Conservation (phyloP, 768 basidiomycete genomes). For the Rossbeevera mucosa region DNA sequence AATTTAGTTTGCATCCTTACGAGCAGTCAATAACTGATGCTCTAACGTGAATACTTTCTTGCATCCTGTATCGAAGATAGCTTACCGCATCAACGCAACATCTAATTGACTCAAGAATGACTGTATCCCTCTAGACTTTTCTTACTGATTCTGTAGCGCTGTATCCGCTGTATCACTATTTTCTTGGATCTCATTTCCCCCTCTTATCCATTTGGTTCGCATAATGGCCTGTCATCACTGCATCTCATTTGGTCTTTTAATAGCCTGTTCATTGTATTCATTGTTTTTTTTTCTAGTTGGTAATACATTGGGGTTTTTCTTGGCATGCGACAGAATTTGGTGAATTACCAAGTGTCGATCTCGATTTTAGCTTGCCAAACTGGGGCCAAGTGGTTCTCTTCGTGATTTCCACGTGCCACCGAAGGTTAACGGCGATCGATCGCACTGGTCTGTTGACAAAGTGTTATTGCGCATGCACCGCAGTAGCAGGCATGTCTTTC, state of each 20-base stretch:
- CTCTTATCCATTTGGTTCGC: neutral
- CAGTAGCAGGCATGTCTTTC: neutral
- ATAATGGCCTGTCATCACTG: neutral
- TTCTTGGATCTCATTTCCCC: neutral
- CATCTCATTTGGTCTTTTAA: conserved; percentile 2
- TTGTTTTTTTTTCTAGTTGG: neutral
- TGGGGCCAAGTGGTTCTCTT: neutral
- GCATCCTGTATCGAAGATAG: conserved; percentile 3
- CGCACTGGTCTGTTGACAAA: neutral
- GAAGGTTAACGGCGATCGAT: neutral
- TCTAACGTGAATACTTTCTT: conserved; percentile 10
- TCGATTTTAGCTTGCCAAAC: neutral
- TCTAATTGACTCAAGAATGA: conserved; percentile 14
- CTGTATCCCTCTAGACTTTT: conserved; percentile 13
- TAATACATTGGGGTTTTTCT: conserved; percentile 6
- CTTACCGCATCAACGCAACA: conserved; percentile 17
- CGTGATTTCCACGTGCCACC: conserved; percentile 9
- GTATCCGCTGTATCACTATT: neutral
- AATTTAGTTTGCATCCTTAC: conserved; percentile 5
- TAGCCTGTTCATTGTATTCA: conserved; percentile 1
- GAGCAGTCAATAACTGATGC: conserved; percentile 8
- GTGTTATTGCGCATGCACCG: neutral
- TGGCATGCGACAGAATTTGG: neutral
- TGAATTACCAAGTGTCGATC: conserved; percentile 1
- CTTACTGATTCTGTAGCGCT: conserved; percentile 8